Evolutionary conservation across 179 eudicot genomes (phyloP).

Genomic region (Kewa caespitosa): DNA sequence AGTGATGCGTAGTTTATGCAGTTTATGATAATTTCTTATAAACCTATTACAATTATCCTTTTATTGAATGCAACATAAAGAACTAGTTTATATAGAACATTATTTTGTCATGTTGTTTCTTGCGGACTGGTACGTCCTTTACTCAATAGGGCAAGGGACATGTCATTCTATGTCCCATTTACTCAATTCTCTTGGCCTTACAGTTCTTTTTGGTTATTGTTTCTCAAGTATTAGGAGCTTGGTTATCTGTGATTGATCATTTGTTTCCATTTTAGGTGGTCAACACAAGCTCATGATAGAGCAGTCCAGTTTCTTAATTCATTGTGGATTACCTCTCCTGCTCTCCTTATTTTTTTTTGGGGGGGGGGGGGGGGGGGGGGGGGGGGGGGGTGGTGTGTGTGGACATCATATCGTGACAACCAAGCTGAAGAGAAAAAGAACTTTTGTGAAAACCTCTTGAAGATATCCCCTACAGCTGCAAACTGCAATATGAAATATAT

Average conservation of each 20-base stretch:
- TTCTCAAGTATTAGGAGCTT: neutral
- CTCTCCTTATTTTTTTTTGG: too few relatives aligned
- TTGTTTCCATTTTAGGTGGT: too few relatives aligned
- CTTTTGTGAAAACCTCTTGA: too few relatives aligned
- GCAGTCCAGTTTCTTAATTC: neutral
- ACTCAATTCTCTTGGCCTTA: neutral
- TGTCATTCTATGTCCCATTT: neutral
- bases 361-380: too few relatives aligned
- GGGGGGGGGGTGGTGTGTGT: too few relatives aligned
- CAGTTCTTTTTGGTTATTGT: neutral
- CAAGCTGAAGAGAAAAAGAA: too few relatives aligned
- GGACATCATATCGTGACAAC: too few relatives aligned
- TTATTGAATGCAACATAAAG: neutral
- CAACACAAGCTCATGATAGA: neutral
- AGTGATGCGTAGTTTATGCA: neutral
- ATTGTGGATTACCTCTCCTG: neutral
- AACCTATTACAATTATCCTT: too few relatives aligned
- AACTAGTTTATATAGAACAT: conserved; percentile 1
- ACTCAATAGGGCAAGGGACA: neutral
- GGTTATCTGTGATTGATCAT: too few relatives aligned
- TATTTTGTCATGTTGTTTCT: neutral
- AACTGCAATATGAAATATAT: too few relatives aligned
- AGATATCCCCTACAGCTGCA: too few relatives aligned
- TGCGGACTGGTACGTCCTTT: neutral
- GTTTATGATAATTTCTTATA: too few relatives aligned